phyloP scores from a whole-genome alignment of 129 eudicot species.

The Logfia minima region DNA sequence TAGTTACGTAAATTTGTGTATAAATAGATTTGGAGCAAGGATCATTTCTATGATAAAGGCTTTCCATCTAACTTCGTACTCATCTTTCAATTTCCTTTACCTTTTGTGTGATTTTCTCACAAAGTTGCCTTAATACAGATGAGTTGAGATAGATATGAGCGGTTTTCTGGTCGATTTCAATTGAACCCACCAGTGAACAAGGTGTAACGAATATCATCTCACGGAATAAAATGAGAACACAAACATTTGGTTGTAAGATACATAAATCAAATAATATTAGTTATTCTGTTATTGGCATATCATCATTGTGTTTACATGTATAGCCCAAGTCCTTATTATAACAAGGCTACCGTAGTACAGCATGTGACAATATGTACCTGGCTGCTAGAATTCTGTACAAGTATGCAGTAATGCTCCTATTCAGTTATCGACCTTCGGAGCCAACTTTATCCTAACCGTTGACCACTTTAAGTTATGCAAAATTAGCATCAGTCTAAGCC shows the following conservation, averaged over 20 bases:
- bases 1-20: neutral
- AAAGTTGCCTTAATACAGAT: neutral
- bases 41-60: neutral
- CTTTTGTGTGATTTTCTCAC: neutral
- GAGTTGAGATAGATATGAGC: neutral
- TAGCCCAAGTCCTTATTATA: neutral
- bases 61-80: neutral
- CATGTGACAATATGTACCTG: constrained; percentile 11
- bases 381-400: neutral
- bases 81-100: neutral
- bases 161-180: neutral
- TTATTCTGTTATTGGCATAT: neutral
- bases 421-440: neutral
- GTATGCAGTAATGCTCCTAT: neutral
- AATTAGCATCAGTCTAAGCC: neutral
- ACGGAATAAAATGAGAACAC: neutral
- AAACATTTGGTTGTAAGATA: neutral
- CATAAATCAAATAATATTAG: neutral
- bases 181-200: neutral
- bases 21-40: neutral
- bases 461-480: neutral
- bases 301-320: neutral
- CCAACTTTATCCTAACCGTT: neutral
- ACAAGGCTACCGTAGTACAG: neutral
- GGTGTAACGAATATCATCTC: neutral